Percentiles rank a stretch among this genome's conserved stretches.
These are phyloP conservation scores for Begonia peltatifolia DNA, from an alignment of 306 rosid species.

Conservation along the genomic window DNA sequence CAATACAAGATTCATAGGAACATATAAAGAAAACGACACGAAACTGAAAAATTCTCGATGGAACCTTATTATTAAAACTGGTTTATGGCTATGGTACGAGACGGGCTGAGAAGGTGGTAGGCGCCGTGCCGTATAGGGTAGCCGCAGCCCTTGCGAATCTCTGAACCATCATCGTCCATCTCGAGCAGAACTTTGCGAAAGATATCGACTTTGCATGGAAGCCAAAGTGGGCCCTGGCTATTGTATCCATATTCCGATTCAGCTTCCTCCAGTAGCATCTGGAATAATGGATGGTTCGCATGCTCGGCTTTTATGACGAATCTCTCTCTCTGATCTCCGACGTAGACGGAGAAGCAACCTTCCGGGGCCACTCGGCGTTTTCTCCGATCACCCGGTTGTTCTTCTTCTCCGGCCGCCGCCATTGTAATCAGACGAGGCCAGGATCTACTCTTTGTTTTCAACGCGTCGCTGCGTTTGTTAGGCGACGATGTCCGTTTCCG, in stretches of 20 bases:
- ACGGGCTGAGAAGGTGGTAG: constrained; percentile 40
- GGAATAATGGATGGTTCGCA: constrained; percentile 67
- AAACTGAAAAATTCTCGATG: no score
- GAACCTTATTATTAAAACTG: constrained; percentile 7
- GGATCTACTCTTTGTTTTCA: constrained; percentile 35
- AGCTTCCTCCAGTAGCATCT: constrained; percentile 69
- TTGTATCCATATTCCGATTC: constrained; percentile 66
- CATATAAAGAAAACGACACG: not conserved
- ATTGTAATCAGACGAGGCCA: constrained; percentile 17
- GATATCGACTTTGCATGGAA: constrained; percentile 56
- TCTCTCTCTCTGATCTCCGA: constrained; percentile 54
- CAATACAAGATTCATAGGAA: no score
- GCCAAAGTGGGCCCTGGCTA: constrained; percentile 55
- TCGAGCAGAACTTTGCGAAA: constrained; percentile 51
- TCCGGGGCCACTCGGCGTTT: constrained; percentile 24
- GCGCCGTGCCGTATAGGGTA: constrained; percentile 26
- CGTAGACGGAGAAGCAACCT: constrained; percentile 80
- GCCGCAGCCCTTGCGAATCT: constrained; percentile 26
- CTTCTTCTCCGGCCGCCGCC: not conserved
- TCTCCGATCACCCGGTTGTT: constrained; percentile 2
- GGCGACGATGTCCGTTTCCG: constrained; percentile 12
- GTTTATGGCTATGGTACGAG: constrained; percentile 24
- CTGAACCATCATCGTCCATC: constrained; percentile 28
- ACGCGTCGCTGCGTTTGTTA: not conserved
- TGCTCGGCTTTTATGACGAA: constrained; percentile 52